Base-by-base conservation (phyloP, 2,329 filamentous ascomycete genomes). In the Colletotrichum caudatum region DNA sequence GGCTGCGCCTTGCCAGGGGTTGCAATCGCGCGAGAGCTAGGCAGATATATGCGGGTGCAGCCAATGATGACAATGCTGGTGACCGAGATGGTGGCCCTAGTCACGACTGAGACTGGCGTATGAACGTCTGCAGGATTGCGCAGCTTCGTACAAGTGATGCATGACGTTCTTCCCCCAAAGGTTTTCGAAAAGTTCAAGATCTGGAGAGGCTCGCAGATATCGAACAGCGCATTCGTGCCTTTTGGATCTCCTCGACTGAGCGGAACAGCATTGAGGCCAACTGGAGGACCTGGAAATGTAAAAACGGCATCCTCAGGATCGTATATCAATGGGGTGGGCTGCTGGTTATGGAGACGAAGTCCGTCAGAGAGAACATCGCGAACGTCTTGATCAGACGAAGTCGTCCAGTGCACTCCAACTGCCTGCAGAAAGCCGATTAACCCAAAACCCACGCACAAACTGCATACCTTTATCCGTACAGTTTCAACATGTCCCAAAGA, bases 211-310 rank as follows among this genome's bases (percentile, higher is more conserved):
- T 41, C 23, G 23, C 46, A 26, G 39, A 41, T 51, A 37, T 9
- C 23, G 11, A 61, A 65, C 59, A 59, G 69, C 69, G 60, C 69
- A 29, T 64, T 54, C 37, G 66, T 70, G 69, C 66, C 60, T 50
- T 72, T 60, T 9, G 37, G 26, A 8, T 63, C 6, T 46, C 23
- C 69, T 61, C 39, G 33, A 51, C 44, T 61, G 60, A 46, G 59
- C 54, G 50, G 60, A 65, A 50, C 53, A 56, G 16, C 14, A 14
- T 39, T 9, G n/a, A 18, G 41, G 41, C 12, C 41, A 37, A 12
- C 29, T 29, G 11, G 4, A 4, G 20, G 39, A 14, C 46, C 39
- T n/a, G 29, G 20, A 5, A 60, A 9, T 14, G 37, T 48, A 48
- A 29, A 37, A 44, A 20, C 33, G 64, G 20, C 7, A 16, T 44